Percentiles rank a stretch among this genome's conserved stretches.
These are phyloP conservation scores for Sechiopsis laciniata DNA, from an alignment of 306 rosid species.

Conservation along the genomic window DNA sequence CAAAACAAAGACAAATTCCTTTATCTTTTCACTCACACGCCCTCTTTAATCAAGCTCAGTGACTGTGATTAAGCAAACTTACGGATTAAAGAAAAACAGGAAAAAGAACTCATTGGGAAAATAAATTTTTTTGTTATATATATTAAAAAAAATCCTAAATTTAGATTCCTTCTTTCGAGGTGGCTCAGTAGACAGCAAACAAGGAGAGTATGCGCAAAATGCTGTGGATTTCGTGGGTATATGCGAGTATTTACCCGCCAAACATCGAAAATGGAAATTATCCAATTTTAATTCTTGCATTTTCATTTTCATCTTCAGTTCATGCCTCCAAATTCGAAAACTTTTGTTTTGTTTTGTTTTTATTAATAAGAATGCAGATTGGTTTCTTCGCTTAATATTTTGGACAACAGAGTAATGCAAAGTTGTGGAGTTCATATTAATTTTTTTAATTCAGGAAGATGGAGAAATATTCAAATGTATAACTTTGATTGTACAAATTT, in stretches of 20 bases:
- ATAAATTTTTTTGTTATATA: neutral
- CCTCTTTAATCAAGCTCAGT: too few species aligned
- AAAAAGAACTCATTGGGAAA: conserved; percentile 5
- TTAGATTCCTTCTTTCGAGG: conserved; percentile 23
- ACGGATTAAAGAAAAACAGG: neutral
- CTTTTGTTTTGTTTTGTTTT: too few species aligned
- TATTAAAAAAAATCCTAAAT: neutral
- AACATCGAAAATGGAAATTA: neutral
- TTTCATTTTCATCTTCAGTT: too few species aligned
- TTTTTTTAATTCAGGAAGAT: too few species aligned
- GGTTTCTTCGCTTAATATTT: too few species aligned
- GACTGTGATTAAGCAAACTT: neutral
- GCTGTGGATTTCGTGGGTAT: neutral
- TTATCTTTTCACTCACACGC: neutral
- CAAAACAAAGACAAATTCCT: conserved; percentile 10
- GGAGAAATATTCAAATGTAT: too few species aligned
- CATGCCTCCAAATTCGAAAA: too few species aligned
- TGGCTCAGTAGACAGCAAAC: neutral
- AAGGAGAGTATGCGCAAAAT: conserved; percentile 12
- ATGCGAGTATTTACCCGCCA: conserved; percentile 13
- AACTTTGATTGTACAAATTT: too few species aligned
- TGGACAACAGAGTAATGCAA: too few species aligned
- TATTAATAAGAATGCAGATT: too few species aligned
- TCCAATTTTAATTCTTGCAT: neutral
- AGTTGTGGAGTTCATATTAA: too few species aligned